Evolutionary conservation across 1,284 basidiomycete genomes (phyloP), one percentile per base, ranked within the genome.

Genomic region (Cryptococcus floricola): DNA sequence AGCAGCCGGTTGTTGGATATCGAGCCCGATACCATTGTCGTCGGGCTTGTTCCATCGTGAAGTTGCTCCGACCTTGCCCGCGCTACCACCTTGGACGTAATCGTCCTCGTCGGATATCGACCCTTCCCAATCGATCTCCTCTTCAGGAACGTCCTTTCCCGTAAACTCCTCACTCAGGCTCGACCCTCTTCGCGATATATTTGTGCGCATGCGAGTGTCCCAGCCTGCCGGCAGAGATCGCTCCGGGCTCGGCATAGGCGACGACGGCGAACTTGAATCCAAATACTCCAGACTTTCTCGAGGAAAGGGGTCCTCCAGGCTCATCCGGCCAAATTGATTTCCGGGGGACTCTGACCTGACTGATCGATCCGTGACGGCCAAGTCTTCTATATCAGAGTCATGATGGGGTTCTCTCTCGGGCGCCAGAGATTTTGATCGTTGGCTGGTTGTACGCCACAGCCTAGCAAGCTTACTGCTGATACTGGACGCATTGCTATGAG

Each of bases 91-190:
- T 25, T 43, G 25, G 31, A 42, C 59, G 47, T 47, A 39, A 37
- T 57, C 59, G n/a, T 60, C 65, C 27, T 65, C 65, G 25, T 66
- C 66, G 18, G 67, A 63, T 16, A 69, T 50, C 2, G 60, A 37
- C 14, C 59, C 74, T 31, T 66, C 64, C 70, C 71, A 74, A 57
- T 75, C 74, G 4, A 75, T 64, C 25, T 66, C 63, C 52, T 74
- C 71, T 16, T 69, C 66, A 31, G 64, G 60, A 19, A 64, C 62
- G 37, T 61, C 60, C 18, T 41, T 37, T 1, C 58, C 55, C 6
- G 56, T 57, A 34, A 61, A 63, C 25, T 66, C 63, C 49, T 65
- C 67, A 39, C 62, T 64, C 18, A 69, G 53, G 10, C 59, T 66
- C 6, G 67, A 70, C n/a, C 64, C 67, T 5, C 64, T 54, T 5